These are phyloP conservation scores for Saccharomycopsis sp. DNA, from an alignment of 805 yeast species.

Conservation along the genomic window DNA sequence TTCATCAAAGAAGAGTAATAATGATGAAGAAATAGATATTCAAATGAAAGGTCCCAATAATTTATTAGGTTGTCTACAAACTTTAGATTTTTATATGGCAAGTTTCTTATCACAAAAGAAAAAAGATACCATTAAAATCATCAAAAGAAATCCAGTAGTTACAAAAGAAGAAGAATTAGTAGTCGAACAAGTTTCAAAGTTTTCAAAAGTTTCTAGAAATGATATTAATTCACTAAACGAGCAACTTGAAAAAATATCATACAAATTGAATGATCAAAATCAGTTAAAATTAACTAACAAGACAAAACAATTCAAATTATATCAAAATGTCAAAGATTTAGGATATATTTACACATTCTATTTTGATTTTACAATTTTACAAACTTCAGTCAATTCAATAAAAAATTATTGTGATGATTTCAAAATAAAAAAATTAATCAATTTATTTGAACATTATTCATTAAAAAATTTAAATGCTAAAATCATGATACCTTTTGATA, in stretches of 20 bases:
- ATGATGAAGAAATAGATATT: conserved; percentile 8
- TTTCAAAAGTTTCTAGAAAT: too few relatives aligned
- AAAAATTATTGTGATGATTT: too few relatives aligned
- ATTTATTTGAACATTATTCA: too few relatives aligned
- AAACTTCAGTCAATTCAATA: too few relatives aligned
- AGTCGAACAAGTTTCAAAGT: too few relatives aligned
- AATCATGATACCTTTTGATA: conserved; percentile 2
- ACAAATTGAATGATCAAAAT: conserved; percentile 1
- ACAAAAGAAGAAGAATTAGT: too few relatives aligned
- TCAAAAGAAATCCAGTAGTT: conserved; percentile 26
- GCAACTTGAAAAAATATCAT: not conserved
- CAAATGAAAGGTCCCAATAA: conserved; percentile 31
- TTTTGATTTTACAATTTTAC: too few relatives aligned
- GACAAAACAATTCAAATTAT: not conserved
- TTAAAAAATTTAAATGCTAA: too few relatives aligned
- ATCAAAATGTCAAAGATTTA: not conserved
- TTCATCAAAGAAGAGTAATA: conserved; percentile 6
- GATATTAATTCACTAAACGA: conserved; percentile 1
- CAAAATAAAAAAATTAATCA: too few relatives aligned
- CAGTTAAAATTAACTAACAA: too few relatives aligned
- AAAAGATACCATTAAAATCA: conserved; percentile 51
- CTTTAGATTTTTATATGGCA: conserved; percentile 51
- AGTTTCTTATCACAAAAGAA: conserved; percentile 47
- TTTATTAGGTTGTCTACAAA: conserved; percentile 41
- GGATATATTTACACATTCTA: too few relatives aligned